Base-by-base conservation (phyloP, 2,329 filamentous ascomycete genomes). In the Thelonectria rubi region DNA sequence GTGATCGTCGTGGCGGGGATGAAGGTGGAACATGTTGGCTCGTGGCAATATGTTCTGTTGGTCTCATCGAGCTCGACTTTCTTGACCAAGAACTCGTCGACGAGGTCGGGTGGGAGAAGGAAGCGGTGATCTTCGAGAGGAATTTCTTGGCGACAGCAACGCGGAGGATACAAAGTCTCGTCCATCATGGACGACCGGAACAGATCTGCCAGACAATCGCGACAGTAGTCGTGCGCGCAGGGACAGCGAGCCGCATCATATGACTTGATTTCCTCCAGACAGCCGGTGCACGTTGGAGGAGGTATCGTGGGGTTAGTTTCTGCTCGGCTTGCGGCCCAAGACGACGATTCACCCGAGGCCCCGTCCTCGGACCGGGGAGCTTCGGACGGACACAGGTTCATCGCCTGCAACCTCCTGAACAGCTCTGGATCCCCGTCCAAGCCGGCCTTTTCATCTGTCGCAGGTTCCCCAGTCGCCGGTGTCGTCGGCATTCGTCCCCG, bases 131-230 rank as follows among this genome's bases (percentile, higher is more conserved):
- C 51, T 1, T 72, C 69, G 1, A 83, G 50, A 0, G 78, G 70
- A 5, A 88, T 82, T 0, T 69, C 58, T 24, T 79, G 65, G 0
- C 66, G 60, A 67, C 85, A 88, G 72, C 86, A 88, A 2, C 78
- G 76, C 0, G 86, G 84, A 0, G 86, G 86, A 58, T 86, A 88
- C 0, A 84, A 67, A 0, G 79, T 75, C 57, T 88, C 82, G 62
- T 87, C 82, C 0, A 59, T 73, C 20, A 83, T 75, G 0, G 82
- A 76, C 0, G 69, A 55, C 1, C 61, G n/a, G 68, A 88, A 84
- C 0, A 87, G 77, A 0, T 62, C 57, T 2, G 67, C 66, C 0
- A 88, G 65, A 66, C 86, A 88, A 1, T 63, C 63, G 0, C 70
- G 69, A 65, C 86, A 89, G 70, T 87, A 88, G 3, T 78, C 67